phyloP scores from a whole-genome alignment of 202 grass and related monocot species.

The Carex arenaria region DNA sequence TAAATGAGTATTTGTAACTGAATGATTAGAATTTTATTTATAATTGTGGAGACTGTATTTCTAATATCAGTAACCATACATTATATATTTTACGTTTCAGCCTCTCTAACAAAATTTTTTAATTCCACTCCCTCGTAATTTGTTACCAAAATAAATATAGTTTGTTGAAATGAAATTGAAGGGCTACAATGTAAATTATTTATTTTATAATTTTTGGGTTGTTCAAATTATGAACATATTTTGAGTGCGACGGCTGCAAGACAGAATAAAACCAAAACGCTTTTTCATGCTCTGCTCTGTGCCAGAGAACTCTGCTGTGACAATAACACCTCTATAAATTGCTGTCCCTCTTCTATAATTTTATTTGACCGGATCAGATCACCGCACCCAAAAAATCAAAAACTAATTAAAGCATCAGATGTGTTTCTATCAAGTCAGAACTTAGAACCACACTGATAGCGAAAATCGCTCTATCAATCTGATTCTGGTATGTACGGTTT shows the following conservation, averaged over 20 bases:
- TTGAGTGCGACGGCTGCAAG: conserved; percentile 1
- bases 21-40: too few species aligned
- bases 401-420: conserved; percentile 15
- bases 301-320: conserved; percentile 11
- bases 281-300: conserved; percentile 15
- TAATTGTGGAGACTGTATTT: too few species aligned
- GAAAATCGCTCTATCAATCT: too few species aligned
- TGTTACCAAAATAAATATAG: background rate
- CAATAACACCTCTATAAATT: conserved; percentile 10
- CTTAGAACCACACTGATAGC: too few species aligned
- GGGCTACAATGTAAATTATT: background rate
- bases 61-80: too few species aligned
- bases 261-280: conserved; percentile 19
- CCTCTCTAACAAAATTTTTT: too few species aligned
- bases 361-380: conserved; percentile 9
- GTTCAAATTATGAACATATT: background rate
- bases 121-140: background rate
- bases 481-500: too few species aligned
- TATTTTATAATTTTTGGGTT: background rate
- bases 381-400: background rate
- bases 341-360: background rate
- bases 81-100: too few species aligned
- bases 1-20: too few species aligned
- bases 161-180: background rate
- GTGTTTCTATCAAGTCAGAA: conserved; percentile 3